Percentiles rank a stretch among this genome's conserved stretches.
phyloP scores from a whole-genome alignment of 2,329 filamentous ascomycete genomes.

The Penicillium sp. region DNA sequence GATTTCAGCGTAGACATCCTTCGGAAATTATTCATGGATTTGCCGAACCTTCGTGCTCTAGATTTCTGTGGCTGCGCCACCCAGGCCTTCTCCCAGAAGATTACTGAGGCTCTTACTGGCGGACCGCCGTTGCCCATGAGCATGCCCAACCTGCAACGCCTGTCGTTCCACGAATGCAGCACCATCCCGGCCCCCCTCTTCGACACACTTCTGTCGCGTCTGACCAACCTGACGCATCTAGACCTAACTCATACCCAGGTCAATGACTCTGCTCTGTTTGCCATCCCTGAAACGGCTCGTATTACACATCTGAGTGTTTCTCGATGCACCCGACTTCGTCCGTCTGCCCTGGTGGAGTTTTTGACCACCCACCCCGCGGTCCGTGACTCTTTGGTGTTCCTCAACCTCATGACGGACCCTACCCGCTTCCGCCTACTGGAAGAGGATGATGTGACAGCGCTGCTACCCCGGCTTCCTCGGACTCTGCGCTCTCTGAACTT shows the following conservation, averaged over 20 bases:
- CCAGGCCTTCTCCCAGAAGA: slow-evolving; percentile 63
- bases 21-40: slow-evolving; percentile 65
- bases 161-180: slow-evolving; percentile 77
- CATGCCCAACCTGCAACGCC: slow-evolving; percentile 59
- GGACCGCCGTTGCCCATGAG: slow-evolving; percentile 50
- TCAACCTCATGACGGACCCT: slow-evolving; percentile 71
- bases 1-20: slow-evolving; percentile 69
- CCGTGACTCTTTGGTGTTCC: slow-evolving; percentile 61
- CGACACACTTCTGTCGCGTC: slow-evolving; percentile 67
- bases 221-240: slow-evolving; percentile 69
- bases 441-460: slow-evolving; percentile 60
- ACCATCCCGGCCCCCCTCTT: slow-evolving; percentile 66
- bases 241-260: slow-evolving; percentile 77
- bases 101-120: slow-evolving; percentile 54
- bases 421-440: slow-evolving; percentile 70
- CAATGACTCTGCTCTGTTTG: slow-evolving; percentile 66
- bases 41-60: slow-evolving; percentile 63
- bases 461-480: slow-evolving; percentile 64
- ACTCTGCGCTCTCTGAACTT: slow-evolving; percentile 72
- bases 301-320: slow-evolving; percentile 76
- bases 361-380: slow-evolving; percentile 69
- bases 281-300: slow-evolving; percentile 67
- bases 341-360: slow-evolving; percentile 67
- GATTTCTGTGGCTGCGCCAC: slow-evolving; percentile 78
- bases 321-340: slow-evolving; percentile 69